A percentile compares a stretch with the other conserved stretches of the same genome.
phyloP scores from a whole-genome alignment of 2,329 filamentous ascomycete species.

The Colletotrichum karsti region DNA sequence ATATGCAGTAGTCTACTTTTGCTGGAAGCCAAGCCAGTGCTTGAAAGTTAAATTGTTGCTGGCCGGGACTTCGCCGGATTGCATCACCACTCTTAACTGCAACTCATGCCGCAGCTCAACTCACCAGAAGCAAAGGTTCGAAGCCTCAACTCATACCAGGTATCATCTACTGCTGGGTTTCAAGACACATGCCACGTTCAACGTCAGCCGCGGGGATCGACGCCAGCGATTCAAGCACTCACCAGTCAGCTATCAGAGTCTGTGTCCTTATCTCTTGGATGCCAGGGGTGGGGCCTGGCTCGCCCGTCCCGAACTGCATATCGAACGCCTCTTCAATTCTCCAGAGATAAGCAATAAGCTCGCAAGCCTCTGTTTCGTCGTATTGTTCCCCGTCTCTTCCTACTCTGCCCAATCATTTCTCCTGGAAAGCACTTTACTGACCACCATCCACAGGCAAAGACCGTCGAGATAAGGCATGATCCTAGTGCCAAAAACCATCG shows the following conservation, averaged over 20 bases:
- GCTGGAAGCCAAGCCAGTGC: conserved; percentile 9
- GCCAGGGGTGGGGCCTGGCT: conserved; percentile 28
- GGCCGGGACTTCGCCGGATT: not conserved
- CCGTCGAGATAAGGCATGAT: conserved; percentile 22
- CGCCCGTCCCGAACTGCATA: conserved; percentile 18
- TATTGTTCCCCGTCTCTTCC: not conserved
- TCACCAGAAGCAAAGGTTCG: not conserved
- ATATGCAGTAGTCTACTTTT: not conserved
- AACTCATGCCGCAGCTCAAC: not conserved
- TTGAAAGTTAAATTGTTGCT: conserved; percentile 2
- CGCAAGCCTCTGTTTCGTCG: conserved; percentile 19
- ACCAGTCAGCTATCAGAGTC: conserved; percentile 22
- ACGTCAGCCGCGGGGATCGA: conserved; percentile 18
- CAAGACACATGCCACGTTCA: conserved; percentile 5
- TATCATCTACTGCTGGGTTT: not conserved
- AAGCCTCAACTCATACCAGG: not conserved
- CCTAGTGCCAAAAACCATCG: conserved; percentile 6
- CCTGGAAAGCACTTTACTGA: conserved; percentile 17
- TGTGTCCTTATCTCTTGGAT: conserved; percentile 26
- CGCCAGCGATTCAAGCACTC: conserved; percentile 10
- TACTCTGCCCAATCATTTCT: conserved; percentile 7
- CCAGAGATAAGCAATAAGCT: conserved; percentile 30
- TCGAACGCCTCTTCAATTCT: conserved; percentile 20
- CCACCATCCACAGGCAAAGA: conserved; percentile 5
- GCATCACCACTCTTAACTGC: not conserved